Base-by-base conservation (phyloP, 140 eudicot species). In the Artemisia princeps region DNA sequence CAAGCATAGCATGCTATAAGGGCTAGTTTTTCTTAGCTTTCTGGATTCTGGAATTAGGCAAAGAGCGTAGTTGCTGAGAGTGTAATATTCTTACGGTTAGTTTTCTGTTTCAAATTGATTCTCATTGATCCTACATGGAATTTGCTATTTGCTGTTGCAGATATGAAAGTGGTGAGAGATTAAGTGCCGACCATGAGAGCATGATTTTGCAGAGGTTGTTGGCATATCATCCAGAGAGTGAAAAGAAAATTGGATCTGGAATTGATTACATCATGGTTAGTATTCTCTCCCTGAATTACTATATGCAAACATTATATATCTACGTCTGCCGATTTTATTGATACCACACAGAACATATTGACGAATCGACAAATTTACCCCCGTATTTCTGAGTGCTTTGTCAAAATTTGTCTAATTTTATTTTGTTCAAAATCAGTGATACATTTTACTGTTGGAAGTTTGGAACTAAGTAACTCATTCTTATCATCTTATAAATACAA, bases 211-310 rank as follows among this genome's bases (percentile, higher is more conserved):
- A 78, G 72, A 86, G 85, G 73, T 48, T 89, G 78, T 86, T 89
- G 62, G 89, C 89, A 8, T 68, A 79, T 70, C 97, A 89, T 80
- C 97, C 95, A 0, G 87, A 86, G 61, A 76, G 67, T 40, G 89
- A 84, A 16, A 74, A 81, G 84, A 89, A 89, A 82, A 89, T 89
- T 56, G 97, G 95, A 62, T 76, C 81, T 77, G 97, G 97, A 66
- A 73, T 86, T 19, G 95, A 86, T 72, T 84, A 89, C 68, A 72
- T 89, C 68, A 89, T 87, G 77, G 97, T 89, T 76, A 61, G 66
- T 19, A n/a, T 62, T 71, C 58, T 77, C 75, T 78, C 60, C 58
- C 7, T 30, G 40, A 30, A 30, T 30, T 4, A 30, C 40, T 30
- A 52, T 56, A 66, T 62, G 16, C 60, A 40, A 23, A 20, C 40